Percentiles rank a stretch among this genome's conserved stretches.
phyloP scores from a whole-genome alignment of 441 rosid species.

The Macaranga tanarius region DNA sequence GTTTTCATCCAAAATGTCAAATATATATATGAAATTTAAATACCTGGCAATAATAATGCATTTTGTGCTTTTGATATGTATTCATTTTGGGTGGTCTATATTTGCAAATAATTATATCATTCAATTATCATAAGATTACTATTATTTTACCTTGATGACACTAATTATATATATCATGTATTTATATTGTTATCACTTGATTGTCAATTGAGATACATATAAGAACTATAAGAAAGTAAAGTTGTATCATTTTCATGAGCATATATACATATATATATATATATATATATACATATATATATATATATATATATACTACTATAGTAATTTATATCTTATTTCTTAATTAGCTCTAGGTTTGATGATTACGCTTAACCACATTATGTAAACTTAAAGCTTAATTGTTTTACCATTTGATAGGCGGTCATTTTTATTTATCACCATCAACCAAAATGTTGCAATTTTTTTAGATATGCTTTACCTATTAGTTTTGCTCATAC shows the following conservation, averaged over 20 bases:
- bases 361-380: background rate
- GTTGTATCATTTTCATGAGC: background rate
- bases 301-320: no score
- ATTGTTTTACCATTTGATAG: conserved; percentile 6
- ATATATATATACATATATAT: no score
- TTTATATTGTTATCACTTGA: background rate
- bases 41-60: background rate
- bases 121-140: background rate
- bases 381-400: conserved; percentile 4
- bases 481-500: background rate
- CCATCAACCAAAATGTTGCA: background rate
- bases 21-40: background rate
- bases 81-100: conserved; percentile 5
- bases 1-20: no score
- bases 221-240: background rate
- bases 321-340: background rate
- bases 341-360: background rate
- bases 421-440: background rate
- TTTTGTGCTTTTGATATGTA: background rate
- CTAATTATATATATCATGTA: background rate
- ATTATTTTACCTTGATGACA: background rate
- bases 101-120: conserved; percentile 2
- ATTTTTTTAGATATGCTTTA: background rate
- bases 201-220: background rate
- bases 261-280: background rate